Evolutionary conservation across 352 stramenopile species (phyloP), one percentile per base, ranked within the genome.

Genomic region (Phytophthora multivora): DNA sequence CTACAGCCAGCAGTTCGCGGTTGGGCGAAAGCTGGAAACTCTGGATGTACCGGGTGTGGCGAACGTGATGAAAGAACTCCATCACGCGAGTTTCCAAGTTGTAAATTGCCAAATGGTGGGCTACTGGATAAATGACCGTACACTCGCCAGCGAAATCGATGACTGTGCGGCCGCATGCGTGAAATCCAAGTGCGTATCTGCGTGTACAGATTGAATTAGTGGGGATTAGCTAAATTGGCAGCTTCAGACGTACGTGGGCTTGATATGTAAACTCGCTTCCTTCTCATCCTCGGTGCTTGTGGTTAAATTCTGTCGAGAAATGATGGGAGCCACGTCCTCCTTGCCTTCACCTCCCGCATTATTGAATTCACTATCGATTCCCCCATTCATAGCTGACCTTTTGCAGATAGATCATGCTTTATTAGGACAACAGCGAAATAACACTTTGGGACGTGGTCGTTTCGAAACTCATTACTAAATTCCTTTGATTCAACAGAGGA

Each of bases 61-160:
- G 71, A 43, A 86, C 76, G 15, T 80, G 73, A 43, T 92, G 75
- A 18, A 95, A 66, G 30, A 94, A 95, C 23, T 91, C 83, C 83
- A 95, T 93, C 5, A 23, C 36, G 5, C 66, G 70, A 15, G 23
- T 78, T 40, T 91, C 86, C 0, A 85, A 59, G 46, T 93, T 76
- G 59, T 86, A 87, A 12, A 92, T 56, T 2, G 47, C 68, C 28
- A 93, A 64, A 50, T 93, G 82, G 39, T 93, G 80, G 0, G 72
- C 86, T 1, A 80, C 80, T 0, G 86, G 82, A 39, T 91, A 92
- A 41, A 90, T 76, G 5, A 91, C 70, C 5, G 73, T 51, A 16
- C 49, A 71, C 21, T 94, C 86, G 31, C 49, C 75, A 9, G 82
- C 53, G 47, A 91, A 91, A 38, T 89, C 80, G 8, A 92, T 71